Percentiles rank a stretch among this genome's conserved stretches.
These are phyloP conservation scores for Arachnomyces sp. DNA, from an alignment of 2,329 filamentous ascomycete species.

Conservation along the genomic window DNA sequence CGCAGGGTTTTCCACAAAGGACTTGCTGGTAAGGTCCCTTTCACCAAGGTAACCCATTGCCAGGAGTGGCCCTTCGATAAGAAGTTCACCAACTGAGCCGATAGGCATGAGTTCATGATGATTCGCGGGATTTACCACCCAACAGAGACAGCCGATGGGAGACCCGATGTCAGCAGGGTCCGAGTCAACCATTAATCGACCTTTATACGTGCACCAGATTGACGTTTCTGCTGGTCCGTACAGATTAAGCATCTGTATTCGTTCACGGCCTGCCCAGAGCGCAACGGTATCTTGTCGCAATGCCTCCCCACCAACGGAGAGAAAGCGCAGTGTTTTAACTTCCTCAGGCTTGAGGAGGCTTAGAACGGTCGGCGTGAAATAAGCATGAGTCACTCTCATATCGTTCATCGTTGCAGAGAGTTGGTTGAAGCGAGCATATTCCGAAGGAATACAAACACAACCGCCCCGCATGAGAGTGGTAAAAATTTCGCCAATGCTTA, in stretches of 20 bases:
- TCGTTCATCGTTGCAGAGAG: slow-evolving; percentile 45
- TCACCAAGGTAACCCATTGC: slow-evolving; percentile 52
- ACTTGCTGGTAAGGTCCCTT: slow-evolving; percentile 43
- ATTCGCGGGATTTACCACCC: slow-evolving; percentile 28
- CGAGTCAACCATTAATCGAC: slow-evolving; percentile 4
- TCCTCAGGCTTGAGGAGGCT: no score
- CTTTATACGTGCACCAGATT: slow-evolving; percentile 13
- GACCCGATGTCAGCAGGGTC: slow-evolving; percentile 17
- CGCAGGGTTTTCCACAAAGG: no score
- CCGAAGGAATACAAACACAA: slow-evolving; percentile 40
- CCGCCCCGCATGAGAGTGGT: slow-evolving; percentile 35
- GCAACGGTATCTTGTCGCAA: slow-evolving; percentile 19
- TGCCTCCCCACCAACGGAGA: no score
- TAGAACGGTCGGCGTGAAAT: slow-evolving; percentile 31
- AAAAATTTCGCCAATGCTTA: slow-evolving; percentile 36
- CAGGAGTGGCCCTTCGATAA: slow-evolving; percentile 42
- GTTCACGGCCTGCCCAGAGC: slow-evolving; percentile 21
- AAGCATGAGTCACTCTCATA: slow-evolving; percentile 26
- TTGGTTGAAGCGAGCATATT: slow-evolving; percentile 36
- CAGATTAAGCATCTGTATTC: no score
- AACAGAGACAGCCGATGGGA: slow-evolving; percentile 19
- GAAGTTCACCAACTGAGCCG: no score
- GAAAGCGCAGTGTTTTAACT: no score
- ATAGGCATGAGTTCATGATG: slow-evolving; percentile 25
- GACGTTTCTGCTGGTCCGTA: slow-evolving; percentile 20